Evolutionary conservation across 805 yeast species (phyloP).

Genomic region (Wickerhamomyces bovis): DNA sequence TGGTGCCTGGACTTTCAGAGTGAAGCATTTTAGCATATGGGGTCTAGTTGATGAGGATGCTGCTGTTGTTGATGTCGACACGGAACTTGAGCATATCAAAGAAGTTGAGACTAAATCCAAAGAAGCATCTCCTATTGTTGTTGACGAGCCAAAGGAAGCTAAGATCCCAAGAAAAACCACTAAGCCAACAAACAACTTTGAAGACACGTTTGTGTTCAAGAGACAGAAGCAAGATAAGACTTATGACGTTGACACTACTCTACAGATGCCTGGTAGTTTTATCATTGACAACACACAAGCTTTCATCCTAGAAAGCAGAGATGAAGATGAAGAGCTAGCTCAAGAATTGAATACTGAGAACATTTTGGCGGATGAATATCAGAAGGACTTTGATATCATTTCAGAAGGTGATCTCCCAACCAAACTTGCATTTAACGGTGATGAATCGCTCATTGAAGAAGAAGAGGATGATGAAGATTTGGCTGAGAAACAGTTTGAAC

Average conservation of each 20-base stretch:
- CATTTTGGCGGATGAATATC: constrained; percentile 9
- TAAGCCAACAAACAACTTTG: constrained; percentile 15
- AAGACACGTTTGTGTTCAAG: constrained; percentile 27
- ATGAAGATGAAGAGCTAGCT: constrained; percentile 1
- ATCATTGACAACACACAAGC: constrained; percentile 10
- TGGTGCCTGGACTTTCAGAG: constrained; percentile 74
- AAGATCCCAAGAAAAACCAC: constrained; percentile 1
- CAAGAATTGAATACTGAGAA: constrained; percentile 2
- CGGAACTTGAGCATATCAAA: constrained; percentile 17
- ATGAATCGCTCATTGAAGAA: constrained; percentile 16
- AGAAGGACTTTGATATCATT: not conserved
- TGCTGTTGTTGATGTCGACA: constrained; percentile 47
- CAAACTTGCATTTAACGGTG: constrained; percentile 8
- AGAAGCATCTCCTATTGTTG: constrained; percentile 1
- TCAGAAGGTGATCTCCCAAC: not conserved
- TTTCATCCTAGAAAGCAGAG: constrained; percentile 4
- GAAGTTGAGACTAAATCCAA: not conserved
- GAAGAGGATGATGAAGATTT: constrained; percentile 28
- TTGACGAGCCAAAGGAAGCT: not conserved
- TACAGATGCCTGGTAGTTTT: constrained; percentile 24
- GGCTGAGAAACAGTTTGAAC: constrained; percentile 66
- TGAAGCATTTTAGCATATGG: constrained; percentile 92
- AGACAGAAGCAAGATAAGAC: constrained; percentile 23
- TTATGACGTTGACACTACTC: constrained; percentile 17
- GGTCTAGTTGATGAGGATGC: constrained; percentile 71